A percentile compares a stretch with the other conserved stretches of the same genome.
These are phyloP conservation scores for Colletotrichum sp. DNA, from an alignment of 2,329 filamentous ascomycete genomes.

Conservation along the genomic window DNA sequence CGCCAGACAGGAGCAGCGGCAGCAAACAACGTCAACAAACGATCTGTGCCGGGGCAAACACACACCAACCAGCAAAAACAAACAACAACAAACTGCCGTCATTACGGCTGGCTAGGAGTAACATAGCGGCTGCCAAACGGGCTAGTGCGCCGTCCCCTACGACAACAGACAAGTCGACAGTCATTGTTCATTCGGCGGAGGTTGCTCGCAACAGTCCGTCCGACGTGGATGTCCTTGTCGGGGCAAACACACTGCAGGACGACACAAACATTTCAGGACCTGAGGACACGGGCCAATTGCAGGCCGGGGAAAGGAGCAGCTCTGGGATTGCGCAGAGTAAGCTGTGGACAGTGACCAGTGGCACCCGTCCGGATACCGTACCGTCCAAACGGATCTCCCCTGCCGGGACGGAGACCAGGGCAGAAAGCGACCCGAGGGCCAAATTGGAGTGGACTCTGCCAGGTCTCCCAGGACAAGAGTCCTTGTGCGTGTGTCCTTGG, in stretches of 20 bases:
- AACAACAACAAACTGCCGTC: conserved; percentile 10
- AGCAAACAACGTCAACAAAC: neutral
- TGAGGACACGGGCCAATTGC: neutral
- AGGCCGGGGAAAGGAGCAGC: neutral
- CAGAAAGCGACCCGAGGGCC: neutral
- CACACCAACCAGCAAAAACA: neutral
- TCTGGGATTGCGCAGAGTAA: neutral
- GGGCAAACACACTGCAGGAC: neutral
- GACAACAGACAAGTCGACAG: neutral
- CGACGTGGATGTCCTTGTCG: conserved; percentile 15
- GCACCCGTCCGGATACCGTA: neutral
- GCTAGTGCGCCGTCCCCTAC: conserved; percentile 1
- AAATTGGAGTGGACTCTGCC: neutral
- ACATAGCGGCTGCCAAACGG: neutral
- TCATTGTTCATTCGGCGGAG: neutral
- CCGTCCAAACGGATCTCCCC: neutral
- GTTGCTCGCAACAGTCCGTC: neutral
- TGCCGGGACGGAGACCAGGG: neutral
- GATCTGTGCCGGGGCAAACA: neutral
- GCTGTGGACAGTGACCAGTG: neutral
- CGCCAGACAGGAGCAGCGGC: neutral
- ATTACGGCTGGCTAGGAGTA: neutral
- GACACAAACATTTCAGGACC: neutral
- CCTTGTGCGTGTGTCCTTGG: neutral
- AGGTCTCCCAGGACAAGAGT: neutral